Conservation (phyloP, 1,284 basidiomycete genomes). For the Cryptococcus sp. region DNA sequence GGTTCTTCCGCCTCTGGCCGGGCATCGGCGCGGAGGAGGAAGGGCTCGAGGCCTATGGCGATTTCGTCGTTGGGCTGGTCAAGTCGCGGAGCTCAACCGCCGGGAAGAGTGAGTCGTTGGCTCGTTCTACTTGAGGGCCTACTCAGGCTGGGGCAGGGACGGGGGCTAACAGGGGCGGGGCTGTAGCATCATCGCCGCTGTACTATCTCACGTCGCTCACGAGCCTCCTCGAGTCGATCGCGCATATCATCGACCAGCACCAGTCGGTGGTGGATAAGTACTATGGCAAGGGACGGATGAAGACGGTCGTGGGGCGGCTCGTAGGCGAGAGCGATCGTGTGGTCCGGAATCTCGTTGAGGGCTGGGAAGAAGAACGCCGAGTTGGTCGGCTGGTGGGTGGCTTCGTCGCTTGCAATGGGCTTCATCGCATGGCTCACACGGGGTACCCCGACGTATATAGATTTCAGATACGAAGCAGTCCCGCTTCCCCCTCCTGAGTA, state of each 20-base stretch:
- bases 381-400: conserved; percentile 43
- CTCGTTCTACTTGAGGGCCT: neutral
- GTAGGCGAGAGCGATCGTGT: conserved; percentile 83
- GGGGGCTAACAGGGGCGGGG: neutral
- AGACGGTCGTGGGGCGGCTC: conserved; percentile 69
- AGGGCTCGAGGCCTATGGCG: conserved; percentile 88
- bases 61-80: conserved; percentile 88
- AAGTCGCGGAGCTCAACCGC: conserved; percentile 68
- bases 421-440: neutral
- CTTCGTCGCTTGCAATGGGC: neutral
- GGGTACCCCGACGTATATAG: no score
- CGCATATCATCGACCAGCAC: conserved; percentile 94
- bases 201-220: conserved; percentile 85
- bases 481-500: conserved; percentile 40
- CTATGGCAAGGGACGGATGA: conserved; percentile 85
- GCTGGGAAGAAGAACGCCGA: conserved; percentile 84
- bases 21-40: conserved; percentile 76
- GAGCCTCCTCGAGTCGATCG: conserved; percentile 87
- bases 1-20: conserved; percentile 96
- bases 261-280: conserved; percentile 97
- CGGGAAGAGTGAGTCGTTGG: conserved; percentile 67
- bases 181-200: conserved; percentile 74
- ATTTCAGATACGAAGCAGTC: conserved; percentile 49
- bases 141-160: no score
- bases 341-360: conserved; percentile 68